Evolutionary conservation across 1,139 yeast species (phyloP).

Genomic region (Debaryomyces subglobosus): DNA sequence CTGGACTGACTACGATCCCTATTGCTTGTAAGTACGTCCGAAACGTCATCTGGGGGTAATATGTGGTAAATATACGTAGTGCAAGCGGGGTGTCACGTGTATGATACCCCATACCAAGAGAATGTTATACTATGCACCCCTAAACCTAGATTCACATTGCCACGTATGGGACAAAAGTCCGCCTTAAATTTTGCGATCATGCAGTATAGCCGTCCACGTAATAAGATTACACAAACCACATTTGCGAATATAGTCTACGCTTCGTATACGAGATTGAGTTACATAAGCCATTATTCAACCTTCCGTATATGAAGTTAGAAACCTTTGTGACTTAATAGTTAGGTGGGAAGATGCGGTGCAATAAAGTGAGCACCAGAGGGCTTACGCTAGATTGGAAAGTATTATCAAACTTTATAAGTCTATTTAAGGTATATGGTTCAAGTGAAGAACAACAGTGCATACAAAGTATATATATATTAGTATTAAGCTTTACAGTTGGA

Average conservation of each 20-base stretch:
- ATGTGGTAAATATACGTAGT: not conserved
- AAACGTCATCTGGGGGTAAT: not conserved
- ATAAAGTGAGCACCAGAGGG: not conserved
- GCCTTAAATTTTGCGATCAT: not conserved
- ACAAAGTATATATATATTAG: not conserved
- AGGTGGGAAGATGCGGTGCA: not conserved
- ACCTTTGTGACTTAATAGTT: not conserved
- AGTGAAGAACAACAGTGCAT: not conserved
- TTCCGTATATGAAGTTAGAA: conserved; percentile 1
- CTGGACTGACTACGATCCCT: not conserved
- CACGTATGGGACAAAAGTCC: not conserved
- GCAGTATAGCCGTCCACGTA: not conserved
- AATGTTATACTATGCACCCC: not conserved
- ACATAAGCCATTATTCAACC: conserved; percentile 1
- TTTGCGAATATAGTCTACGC: not conserved
- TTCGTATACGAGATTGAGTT: not conserved
- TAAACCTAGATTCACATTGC: conserved; percentile 1
- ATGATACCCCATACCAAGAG: not conserved
- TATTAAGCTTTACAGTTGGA: not conserved
- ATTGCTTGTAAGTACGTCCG: not conserved
- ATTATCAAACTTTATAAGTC: not conserved
- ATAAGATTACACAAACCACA: conserved; percentile 2
- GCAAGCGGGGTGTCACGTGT: not conserved
- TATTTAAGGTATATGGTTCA: not conserved
- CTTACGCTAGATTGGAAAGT: not conserved